Base-by-base conservation (phyloP, 2,329 filamentous ascomycete genomes). In the Hypoxylon sp. region DNA sequence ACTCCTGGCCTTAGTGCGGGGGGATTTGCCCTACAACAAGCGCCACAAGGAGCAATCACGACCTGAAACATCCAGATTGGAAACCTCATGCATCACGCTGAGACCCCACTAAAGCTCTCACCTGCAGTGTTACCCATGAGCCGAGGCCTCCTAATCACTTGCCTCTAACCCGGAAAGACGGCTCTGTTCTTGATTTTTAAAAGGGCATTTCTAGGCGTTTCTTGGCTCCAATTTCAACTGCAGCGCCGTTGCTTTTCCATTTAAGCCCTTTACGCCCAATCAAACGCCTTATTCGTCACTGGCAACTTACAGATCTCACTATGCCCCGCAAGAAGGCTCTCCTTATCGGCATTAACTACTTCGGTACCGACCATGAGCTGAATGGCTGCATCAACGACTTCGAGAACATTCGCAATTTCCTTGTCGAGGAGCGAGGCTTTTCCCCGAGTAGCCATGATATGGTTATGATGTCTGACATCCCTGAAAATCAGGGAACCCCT, bases 361-460 rank as follows among this genome's bases (percentile, higher is more conserved):
- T 65, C 17, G 72, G 72, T 48, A 66, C 70, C 5, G 67, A 73
- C 1, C 61, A 74, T 49, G 67, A 74, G 54, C 50, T 75, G 10
- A 66, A 71, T 49, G 73, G 73, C 11, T 74, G 73, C 60, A 72
- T 79, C 69, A 80, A 81, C 58, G 80, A 82, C 61, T 74, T 77
- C 3, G 61, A 72, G 59, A 81, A 82, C 51, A 74, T 82, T 55
- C 76, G 75, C 25, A 75, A 79, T 22, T 82, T 80, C 69, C 73
- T 82, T 11, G 75, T 80, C 51, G 70, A 76, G 62, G 78, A 82
- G 33, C 74, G 79, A 44, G 80, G 80, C 20, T 82, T 79, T 71
- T 77, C 77, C 13, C 66, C 76, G 22, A 74, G 74, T 60, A 58
- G 63, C 40, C 74, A 75, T 33, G 78, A 79, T 57, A 80, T 81